Percentiles rank a stretch among this genome's conserved stretches.
Conservation (phyloP, 345 rosid genomes). For the Adansonia digitata region DNA sequence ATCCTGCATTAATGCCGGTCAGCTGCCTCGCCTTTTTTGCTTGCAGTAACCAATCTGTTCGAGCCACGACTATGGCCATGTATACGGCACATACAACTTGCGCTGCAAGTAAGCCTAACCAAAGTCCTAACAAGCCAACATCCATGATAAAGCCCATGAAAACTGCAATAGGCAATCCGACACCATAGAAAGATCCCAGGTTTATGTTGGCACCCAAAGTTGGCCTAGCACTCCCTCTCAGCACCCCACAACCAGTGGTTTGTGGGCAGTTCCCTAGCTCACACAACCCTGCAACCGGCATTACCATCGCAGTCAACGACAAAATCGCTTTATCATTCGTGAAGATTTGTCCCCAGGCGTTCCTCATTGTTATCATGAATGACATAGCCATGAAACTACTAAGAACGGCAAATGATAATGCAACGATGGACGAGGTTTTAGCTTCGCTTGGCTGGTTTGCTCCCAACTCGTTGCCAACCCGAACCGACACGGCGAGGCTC, state of each 20-base stretch:
- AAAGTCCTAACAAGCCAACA: slow-evolving; percentile 39
- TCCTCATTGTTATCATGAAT: slow-evolving; percentile 34
- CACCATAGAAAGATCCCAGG: slow-evolving; percentile 42
- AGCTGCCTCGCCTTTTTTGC: slow-evolving; percentile 37
- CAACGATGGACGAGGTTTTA: slow-evolving; percentile 27
- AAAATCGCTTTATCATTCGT: slow-evolving; percentile 35
- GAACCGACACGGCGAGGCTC: slow-evolving; percentile 41
- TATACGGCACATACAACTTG: slow-evolving; percentile 30
- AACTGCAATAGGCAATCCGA: slow-evolving; percentile 44
- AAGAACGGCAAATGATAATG: slow-evolving; percentile 31
- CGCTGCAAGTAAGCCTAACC: slow-evolving; percentile 44
- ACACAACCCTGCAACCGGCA: slow-evolving; percentile 49
- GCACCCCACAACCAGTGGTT: slow-evolving; percentile 47
- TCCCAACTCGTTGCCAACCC: slow-evolving; percentile 47
- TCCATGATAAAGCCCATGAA: slow-evolving; percentile 32
- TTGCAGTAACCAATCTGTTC: slow-evolving; percentile 42
- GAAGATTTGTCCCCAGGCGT: slow-evolving; percentile 42
- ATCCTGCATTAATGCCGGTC: slow-evolving; percentile 13
- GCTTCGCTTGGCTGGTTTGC: slow-evolving; percentile 36
- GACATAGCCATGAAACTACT: slow-evolving; percentile 30
- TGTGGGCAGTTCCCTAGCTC: slow-evolving; percentile 62
- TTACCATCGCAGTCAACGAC: slow-evolving; percentile 31
- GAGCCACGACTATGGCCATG: slow-evolving; percentile 27
- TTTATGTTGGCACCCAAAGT: slow-evolving; percentile 41
- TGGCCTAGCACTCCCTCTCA: slow-evolving; percentile 56